Base-by-base conservation (phyloP, 164 flowering plant genomes). In the Dillenia turbinata region DNA sequence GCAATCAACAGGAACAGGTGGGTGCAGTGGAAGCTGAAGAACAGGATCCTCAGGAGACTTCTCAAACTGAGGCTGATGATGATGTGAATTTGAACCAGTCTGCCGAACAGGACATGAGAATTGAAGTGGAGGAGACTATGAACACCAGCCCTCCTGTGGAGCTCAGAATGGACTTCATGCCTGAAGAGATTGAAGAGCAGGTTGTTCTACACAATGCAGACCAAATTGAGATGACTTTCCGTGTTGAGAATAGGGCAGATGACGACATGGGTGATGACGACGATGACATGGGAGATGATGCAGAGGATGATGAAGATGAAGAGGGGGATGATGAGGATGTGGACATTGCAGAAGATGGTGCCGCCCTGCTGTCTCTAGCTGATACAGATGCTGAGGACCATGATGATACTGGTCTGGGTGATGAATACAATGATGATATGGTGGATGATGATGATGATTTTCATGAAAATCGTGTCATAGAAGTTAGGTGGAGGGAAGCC, bases 341-440 rank as follows among this genome's bases (percentile, higher is more conserved):
- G 73, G 96, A 92, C 70, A 80, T 86, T 66, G 95, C 83, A 3
- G 96, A 85, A 74, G 96, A 92, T 72, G 93, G 96, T 60, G 83
- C 85, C 59, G 93, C 81, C 33, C 63, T 86, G 79, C 83, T 92
- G 92, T 85, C 96, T 58, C 73, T 89, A n/a, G 93, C 84, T 68
- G 98, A 89, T 75, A 89, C 96, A 50, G 96, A 92, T 80, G 89
- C 78, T 52, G 98, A 92, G 54, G 98, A 92, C 58, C 93, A 85
- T 70, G 98, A 92, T 76, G 96, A 89, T 71, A 63, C 79, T 77
- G 95, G 91, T n/a, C 69, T 87, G 68, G 96, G 84, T 57, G 96
- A 88, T 76, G 96, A 87, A 54, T 89, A 82, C 66, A 86, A 84
- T 75, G 97, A 92, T 75, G 97, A 87, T 3, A 81, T 89, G 81